A percentile compares a stretch with the other conserved stretches of the same genome.
phyloP scores from a whole-genome alignment of 495 filamentous ascomycete genomes.

The Neurospora intermedia region DNA sequence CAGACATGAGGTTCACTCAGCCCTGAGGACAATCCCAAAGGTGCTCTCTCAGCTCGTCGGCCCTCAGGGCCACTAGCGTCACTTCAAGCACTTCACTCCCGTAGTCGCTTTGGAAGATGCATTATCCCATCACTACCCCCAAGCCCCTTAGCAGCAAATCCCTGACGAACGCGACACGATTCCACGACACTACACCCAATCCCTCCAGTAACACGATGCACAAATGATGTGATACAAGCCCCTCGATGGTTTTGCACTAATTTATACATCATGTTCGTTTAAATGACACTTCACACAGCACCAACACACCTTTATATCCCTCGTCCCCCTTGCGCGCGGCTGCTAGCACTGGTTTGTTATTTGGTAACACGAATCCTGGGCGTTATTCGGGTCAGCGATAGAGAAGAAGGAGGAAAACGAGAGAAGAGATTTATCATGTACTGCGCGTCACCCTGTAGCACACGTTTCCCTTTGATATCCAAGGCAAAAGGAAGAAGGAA shows the following conservation, averaged over 20 bases:
- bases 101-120: constrained; percentile 8
- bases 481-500: neutral
- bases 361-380: constrained; percentile 4
- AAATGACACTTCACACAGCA: constrained; percentile 15
- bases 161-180: constrained; percentile 14
- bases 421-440: constrained; percentile 23
- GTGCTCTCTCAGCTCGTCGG: constrained; percentile 3
- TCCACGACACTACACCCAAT: constrained; percentile 14
- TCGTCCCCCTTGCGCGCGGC: constrained; percentile 4
- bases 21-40: constrained; percentile 3
- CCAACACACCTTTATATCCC: constrained; percentile 4
- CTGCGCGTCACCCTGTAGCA: constrained; percentile 4
- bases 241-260: constrained; percentile 11
- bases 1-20: constrained; percentile 27
- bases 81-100: constrained; percentile 1
- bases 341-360: constrained; percentile 14
- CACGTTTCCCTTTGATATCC: neutral
- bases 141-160: constrained; percentile 11
- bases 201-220: constrained; percentile 17
- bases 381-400: neutral
- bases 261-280: constrained; percentile 18
- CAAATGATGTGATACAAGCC: constrained; percentile 26
- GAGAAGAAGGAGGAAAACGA: constrained; percentile 14
- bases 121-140: constrained; percentile 5
- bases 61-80: constrained; percentile 5